Evolutionary conservation across 2,329 filamentous ascomycete species (phyloP).

Genomic region (Pseudogymnoascus pannorum): DNA sequence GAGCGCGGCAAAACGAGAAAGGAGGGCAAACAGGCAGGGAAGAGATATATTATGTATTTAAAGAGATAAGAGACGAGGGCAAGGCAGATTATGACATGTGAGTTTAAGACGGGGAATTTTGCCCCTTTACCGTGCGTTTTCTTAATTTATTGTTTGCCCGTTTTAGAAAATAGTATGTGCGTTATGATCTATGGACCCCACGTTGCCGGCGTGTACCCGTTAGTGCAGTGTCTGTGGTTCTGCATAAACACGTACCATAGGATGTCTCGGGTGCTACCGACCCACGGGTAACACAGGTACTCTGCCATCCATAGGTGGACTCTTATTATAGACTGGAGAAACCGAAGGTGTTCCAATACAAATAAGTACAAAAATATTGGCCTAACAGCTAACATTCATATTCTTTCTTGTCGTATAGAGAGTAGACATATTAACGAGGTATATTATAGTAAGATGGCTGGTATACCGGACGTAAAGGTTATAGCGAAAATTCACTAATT

Average conservation of each 20-base stretch:
- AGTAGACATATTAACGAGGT: not conserved
- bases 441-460: not conserved
- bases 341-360: not conserved
- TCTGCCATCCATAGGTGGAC: too few species aligned
- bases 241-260: not conserved
- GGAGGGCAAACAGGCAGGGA: not conserved
- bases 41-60: not conserved
- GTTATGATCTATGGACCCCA: not conserved
- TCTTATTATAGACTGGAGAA: not conserved
- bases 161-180: not conserved
- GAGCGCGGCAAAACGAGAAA: not conserved
- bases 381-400: too few species aligned
- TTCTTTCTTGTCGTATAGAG: not conserved
- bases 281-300: not conserved
- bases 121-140: not conserved
- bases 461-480: too few species aligned
- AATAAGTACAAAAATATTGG: too few species aligned
- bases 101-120: not conserved
- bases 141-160: not conserved
- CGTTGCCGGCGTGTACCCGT: not conserved
- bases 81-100: not conserved
- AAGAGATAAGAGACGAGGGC: not conserved
- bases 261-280: slow-evolving; percentile 1
- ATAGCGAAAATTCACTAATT: not conserved
- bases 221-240: slow-evolving; percentile 4